A percentile compares a stretch with the other conserved stretches of the same genome.
phyloP scores from a whole-genome alignment of 1,139 yeast species.

The Yamadazyma dushanensis region DNA sequence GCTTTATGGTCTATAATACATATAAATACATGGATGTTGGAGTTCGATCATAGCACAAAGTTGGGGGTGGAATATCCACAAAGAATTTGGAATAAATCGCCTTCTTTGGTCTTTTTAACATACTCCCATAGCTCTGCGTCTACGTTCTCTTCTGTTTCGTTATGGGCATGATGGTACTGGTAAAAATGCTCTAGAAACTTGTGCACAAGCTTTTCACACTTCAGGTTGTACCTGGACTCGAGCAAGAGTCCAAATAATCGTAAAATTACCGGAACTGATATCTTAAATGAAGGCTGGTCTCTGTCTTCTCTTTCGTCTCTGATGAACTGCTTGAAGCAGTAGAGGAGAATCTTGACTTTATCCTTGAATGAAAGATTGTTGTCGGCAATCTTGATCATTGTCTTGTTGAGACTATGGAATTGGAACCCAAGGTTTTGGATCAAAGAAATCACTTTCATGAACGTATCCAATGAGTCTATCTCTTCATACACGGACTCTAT shows the following conservation, averaged over 20 bases:
- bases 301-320: conserved; percentile 4
- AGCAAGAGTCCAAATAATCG: conserved; percentile 10
- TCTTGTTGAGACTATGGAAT: conserved; percentile 15
- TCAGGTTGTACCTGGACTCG: conserved; percentile 8
- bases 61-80: conserved; percentile 18
- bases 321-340: conserved; percentile 5
- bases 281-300: conserved; percentile 4
- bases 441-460: conserved; percentile 14
- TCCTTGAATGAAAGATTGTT: conserved; percentile 4
- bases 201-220: conserved; percentile 14
- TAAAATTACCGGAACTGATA: conserved; percentile 6
- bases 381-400: conserved; percentile 10
- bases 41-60: conserved; percentile 4
- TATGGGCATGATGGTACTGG: conserved; percentile 3
- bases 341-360: conserved; percentile 7
- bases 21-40: too few relatives aligned
- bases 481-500: conserved; percentile 12
- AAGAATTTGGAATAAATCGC: conserved; percentile 15
- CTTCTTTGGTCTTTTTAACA: conserved; percentile 12
- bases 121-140: conserved; percentile 16
- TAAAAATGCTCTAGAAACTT: conserved; percentile 12
- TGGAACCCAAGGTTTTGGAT: conserved; percentile 15
- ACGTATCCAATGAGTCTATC: conserved; percentile 16
- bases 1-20: too few relatives aligned
- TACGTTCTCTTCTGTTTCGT: conserved; percentile 1